Conservation (phyloP, 208 protist genomes). For the Crithidia bombi region DNA sequence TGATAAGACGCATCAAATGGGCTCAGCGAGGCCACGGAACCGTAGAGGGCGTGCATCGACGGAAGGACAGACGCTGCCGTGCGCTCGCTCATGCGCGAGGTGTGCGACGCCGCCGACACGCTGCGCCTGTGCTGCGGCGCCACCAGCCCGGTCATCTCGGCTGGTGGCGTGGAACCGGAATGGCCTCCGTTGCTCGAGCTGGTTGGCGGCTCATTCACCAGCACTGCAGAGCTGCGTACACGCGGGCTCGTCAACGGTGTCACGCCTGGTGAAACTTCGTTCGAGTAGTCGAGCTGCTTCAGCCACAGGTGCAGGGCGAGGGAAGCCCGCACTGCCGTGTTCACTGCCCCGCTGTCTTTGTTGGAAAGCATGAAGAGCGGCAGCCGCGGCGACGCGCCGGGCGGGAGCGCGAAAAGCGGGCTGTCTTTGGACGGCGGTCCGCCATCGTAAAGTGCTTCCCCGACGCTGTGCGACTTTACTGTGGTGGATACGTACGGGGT, state of each 20-base stretch:
- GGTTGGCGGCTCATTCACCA: not conserved
- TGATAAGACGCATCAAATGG: slow-evolving; percentile 1
- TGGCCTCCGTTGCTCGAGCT: not conserved
- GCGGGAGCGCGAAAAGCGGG: slow-evolving; percentile 6
- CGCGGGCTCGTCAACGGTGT: slow-evolving; percentile 11
- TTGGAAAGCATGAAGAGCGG: slow-evolving; percentile 45
- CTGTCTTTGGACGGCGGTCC: not conserved
- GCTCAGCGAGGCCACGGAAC: slow-evolving; percentile 11
- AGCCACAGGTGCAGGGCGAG: slow-evolving; percentile 33
- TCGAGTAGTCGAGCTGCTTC: slow-evolving; percentile 11
- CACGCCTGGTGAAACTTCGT: slow-evolving; percentile 7
- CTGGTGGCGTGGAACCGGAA: not conserved
- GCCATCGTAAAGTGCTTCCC: not conserved
- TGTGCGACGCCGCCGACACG: slow-evolving; percentile 17
- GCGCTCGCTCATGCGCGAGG: slow-evolving; percentile 20
- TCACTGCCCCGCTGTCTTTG: slow-evolving; percentile 18
- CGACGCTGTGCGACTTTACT: not conserved
- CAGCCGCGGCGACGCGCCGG: slow-evolving; percentile 24
- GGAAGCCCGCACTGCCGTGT: slow-evolving; percentile 24
- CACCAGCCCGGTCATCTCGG: not conserved
- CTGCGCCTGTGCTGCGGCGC: slow-evolving; percentile 5
- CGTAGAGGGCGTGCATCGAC: slow-evolving; percentile 28
- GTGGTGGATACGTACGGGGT: not conserved
- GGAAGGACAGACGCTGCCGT: slow-evolving; percentile 23
- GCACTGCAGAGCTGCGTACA: slow-evolving; percentile 3